Evolutionary conservation across 495 filamentous ascomycete species (phyloP).

Genomic region (Mytilinidion resinicola): DNA sequence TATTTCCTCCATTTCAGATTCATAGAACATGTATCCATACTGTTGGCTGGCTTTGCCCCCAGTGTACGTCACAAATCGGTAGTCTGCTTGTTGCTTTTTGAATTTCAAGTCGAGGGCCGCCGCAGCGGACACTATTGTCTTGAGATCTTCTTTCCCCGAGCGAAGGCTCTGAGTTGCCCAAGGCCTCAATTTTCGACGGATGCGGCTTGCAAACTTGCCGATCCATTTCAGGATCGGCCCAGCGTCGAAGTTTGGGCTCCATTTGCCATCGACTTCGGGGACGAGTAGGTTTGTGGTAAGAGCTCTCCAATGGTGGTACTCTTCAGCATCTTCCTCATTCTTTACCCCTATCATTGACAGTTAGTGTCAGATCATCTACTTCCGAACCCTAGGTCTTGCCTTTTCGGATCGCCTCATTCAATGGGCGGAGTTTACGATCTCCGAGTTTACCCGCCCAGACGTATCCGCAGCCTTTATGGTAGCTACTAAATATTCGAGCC

Average conservation of each 20-base stretch:
- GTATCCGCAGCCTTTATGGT: conserved; percentile 20
- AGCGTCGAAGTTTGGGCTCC: conserved; percentile 23
- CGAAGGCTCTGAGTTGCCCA: conserved; percentile 18
- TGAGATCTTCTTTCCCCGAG: conserved; percentile 17
- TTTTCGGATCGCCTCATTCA: conserved; percentile 25
- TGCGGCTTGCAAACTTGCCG: conserved; percentile 10
- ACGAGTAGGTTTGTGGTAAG: conserved; percentile 25
- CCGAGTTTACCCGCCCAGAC: conserved; percentile 26
- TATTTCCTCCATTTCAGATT: conserved; percentile 27
- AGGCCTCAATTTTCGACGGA: conserved; percentile 21
- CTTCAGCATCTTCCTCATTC: conserved; percentile 22
- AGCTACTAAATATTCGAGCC: conserved; percentile 18
- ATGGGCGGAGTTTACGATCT: conserved; percentile 22
- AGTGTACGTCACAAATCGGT: conserved; percentile 25
- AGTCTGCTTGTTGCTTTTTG: conserved; percentile 24
- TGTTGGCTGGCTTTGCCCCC: conserved; percentile 14
- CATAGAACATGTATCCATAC: conserved; percentile 22
- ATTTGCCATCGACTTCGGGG: conserved; percentile 26
- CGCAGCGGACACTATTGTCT: conserved; percentile 26
- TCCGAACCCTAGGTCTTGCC: conserved; percentile 1
- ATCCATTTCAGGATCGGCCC: conserved; percentile 21
- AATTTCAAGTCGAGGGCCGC: conserved; percentile 27
- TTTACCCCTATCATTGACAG: conserved; percentile 15
- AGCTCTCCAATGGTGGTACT: conserved; percentile 23
- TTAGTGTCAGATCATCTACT: no score